Percentiles rank a stretch among this genome's conserved stretches.
Evolutionary conservation across 2,329 filamentous ascomycete species (phyloP).

Genomic region (Trichoderma breve): DNA sequence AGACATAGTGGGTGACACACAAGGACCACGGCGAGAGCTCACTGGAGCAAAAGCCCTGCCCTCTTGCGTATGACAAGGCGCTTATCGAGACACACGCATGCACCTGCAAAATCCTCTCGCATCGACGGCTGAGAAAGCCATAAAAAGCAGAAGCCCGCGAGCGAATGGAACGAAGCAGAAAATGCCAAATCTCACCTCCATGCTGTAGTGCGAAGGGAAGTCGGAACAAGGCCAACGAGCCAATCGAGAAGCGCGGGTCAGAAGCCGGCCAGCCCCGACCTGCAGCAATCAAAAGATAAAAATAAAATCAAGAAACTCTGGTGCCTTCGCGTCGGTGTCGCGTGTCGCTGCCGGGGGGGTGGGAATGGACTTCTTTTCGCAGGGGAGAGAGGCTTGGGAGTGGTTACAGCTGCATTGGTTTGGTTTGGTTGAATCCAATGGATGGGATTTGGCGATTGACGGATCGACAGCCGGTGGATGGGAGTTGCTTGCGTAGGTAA

Average conservation of each 20-base stretch:
- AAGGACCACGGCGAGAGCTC: neutral
- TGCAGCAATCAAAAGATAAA: neutral
- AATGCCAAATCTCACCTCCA: constrained; percentile 9
- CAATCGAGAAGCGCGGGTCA: constrained; percentile 7
- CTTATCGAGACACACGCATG: constrained; percentile 15
- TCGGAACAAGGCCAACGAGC: neutral
- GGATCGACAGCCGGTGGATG: constrained; percentile 7
- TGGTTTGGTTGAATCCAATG: neutral
- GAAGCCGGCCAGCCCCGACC: neutral
- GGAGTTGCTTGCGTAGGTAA: constrained; percentile 11
- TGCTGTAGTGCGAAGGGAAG: neutral
- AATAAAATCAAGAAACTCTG: neutral
- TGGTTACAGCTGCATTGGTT: constrained; percentile 8
- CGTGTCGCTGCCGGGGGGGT: constrained; percentile 3
- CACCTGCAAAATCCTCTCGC: neutral
- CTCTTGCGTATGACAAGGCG: constrained; percentile 6
- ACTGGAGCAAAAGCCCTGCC: constrained; percentile 16
- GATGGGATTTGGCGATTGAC: constrained; percentile 1
- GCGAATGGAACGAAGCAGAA: neutral
- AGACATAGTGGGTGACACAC: constrained; percentile 12
- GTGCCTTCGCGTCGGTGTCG: constrained; percentile 6
- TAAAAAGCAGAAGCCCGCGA: neutral
- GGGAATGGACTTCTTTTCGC: neutral
- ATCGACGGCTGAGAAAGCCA: neutral
- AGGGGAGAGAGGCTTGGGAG: constrained; percentile 4